Percentiles rank a stretch among this genome's conserved stretches.
phyloP scores from a whole-genome alignment of 2,329 filamentous ascomycete genomes.

The Lasiodiplodia gonubiensis region DNA sequence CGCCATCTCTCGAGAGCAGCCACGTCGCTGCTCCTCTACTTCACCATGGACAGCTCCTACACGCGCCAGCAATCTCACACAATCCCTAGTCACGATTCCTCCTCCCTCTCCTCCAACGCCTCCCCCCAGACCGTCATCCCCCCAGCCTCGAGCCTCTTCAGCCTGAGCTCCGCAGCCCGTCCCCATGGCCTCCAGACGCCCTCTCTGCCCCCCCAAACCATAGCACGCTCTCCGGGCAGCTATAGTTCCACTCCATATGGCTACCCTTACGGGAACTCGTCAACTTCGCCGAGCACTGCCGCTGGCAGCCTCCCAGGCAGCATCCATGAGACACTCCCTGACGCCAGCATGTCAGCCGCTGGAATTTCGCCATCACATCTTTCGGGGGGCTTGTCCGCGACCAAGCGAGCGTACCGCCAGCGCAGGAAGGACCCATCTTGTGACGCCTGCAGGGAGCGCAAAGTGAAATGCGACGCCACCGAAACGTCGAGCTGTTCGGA shows the following conservation, averaged over 20 bases:
- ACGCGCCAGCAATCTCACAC: conserved; percentile 31
- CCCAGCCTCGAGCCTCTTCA: conserved; percentile 42
- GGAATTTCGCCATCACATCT: conserved; percentile 50
- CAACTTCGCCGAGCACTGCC: conserved; percentile 44
- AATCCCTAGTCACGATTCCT: conserved; percentile 39
- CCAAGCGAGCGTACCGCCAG: conserved; percentile 94
- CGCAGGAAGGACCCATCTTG: conserved; percentile 95
- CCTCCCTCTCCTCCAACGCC: conserved; percentile 40
- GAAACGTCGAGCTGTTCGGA: conserved; percentile 96
- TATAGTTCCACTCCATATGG: conserved; percentile 41
- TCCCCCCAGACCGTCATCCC: conserved; percentile 43
- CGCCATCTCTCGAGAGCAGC: conserved; percentile 33
- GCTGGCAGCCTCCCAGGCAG: conserved; percentile 42
- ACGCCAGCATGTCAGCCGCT: conserved; percentile 44
- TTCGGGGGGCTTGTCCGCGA: conserved; percentile 65
- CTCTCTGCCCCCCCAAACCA: conserved; percentile 35
- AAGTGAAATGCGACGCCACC: conserved; percentile 90
- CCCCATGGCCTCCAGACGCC: conserved; percentile 39
- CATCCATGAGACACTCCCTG: conserved; percentile 34
- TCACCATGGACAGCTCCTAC: conserved; percentile 34
- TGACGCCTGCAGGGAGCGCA: conserved; percentile 89
- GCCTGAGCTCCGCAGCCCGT: conserved; percentile 36
- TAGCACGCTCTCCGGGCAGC: conserved; percentile 41
- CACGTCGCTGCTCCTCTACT: conserved; percentile 7
- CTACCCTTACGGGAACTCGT: conserved; percentile 36